A percentile compares a stretch with the other conserved stretches of the same genome.
Conservation (phyloP, 257 asterid genomes). For the Solanum virginianum region DNA sequence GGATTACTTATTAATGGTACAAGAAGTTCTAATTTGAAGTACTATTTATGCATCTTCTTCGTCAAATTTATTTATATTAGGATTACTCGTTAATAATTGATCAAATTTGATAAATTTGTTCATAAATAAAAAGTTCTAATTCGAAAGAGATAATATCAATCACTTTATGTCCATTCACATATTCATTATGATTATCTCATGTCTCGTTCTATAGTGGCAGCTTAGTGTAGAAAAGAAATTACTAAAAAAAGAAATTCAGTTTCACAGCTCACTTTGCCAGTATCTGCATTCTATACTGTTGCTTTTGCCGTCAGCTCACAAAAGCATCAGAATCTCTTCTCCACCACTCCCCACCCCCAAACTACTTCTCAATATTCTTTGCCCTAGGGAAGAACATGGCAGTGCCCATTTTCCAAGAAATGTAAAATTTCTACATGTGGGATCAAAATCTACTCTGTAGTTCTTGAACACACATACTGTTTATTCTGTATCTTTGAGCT, state of each 20-base stretch:
- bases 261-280: not conserved
- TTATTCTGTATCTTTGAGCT: not conserved
- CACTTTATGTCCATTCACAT: too few relatives aligned
- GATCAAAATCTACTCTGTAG: not conserved
- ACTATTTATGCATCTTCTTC: too few relatives aligned
- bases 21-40: too few relatives aligned
- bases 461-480: not conserved
- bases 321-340: not conserved
- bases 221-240: too few relatives aligned
- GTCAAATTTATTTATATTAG: rapidly evolving
- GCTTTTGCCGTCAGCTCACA: not conserved
- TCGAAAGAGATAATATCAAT: too few relatives aligned
- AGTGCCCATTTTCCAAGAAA: not conserved
- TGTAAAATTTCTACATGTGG: not conserved
- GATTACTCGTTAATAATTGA: too few relatives aligned
- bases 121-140: too few relatives aligned
- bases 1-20: too few relatives aligned
- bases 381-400: not conserved
- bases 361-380: not conserved
- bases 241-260: not conserved
- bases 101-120: too few relatives aligned
- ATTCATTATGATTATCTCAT: too few relatives aligned
- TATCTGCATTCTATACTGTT: not conserved
- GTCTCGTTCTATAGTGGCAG: too few relatives aligned
- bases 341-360: not conserved